Percentiles rank a stretch among this genome's conserved stretches.
Evolutionary conservation across 768 basidiomycete species (phyloP).

Genomic region (Phylloporus arenicola): DNA sequence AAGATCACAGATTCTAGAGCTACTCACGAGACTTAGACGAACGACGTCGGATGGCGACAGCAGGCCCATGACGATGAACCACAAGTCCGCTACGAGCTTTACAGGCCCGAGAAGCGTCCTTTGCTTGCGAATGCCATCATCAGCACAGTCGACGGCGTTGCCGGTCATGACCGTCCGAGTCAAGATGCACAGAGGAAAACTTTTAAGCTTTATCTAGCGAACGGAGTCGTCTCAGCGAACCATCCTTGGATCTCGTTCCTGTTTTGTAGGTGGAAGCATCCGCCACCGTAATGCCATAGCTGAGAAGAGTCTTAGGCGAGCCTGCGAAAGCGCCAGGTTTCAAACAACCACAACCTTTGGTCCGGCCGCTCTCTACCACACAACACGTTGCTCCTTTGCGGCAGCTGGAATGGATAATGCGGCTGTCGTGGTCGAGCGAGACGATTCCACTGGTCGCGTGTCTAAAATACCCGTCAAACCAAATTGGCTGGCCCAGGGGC

Average conservation of each 20-base stretch:
- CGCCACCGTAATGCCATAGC: slow-evolving; percentile 22
- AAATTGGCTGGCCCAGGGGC: neutral
- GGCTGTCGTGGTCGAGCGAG: slow-evolving; percentile 17
- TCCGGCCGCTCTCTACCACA: neutral
- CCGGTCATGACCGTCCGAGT: slow-evolving; percentile 1
- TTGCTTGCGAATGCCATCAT: neutral
- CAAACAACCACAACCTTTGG: neutral
- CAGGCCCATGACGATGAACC: slow-evolving; percentile 27
- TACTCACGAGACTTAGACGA: slow-evolving; percentile 24
- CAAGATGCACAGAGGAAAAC: neutral
- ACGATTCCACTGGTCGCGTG: slow-evolving; percentile 18
- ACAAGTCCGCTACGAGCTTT: slow-evolving; percentile 24
- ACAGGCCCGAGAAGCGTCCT: neutral
- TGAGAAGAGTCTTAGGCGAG: neutral
- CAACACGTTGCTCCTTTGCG: neutral
- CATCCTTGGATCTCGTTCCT: neutral
- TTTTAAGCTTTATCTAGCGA: neutral
- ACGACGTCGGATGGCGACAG: slow-evolving; percentile 24
- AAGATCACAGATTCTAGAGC: too few species aligned
- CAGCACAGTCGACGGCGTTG: neutral
- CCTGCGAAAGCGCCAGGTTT: slow-evolving; percentile 5
- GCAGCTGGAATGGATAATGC: slow-evolving; percentile 1
- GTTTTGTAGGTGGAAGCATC: slow-evolving; percentile 8
- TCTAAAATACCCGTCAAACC: slow-evolving; percentile 12
- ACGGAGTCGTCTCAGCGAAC: neutral